These are phyloP conservation scores for Amanita rubescens DNA, from an alignment of 768 basidiomycete genomes.

Conservation along the genomic window DNA sequence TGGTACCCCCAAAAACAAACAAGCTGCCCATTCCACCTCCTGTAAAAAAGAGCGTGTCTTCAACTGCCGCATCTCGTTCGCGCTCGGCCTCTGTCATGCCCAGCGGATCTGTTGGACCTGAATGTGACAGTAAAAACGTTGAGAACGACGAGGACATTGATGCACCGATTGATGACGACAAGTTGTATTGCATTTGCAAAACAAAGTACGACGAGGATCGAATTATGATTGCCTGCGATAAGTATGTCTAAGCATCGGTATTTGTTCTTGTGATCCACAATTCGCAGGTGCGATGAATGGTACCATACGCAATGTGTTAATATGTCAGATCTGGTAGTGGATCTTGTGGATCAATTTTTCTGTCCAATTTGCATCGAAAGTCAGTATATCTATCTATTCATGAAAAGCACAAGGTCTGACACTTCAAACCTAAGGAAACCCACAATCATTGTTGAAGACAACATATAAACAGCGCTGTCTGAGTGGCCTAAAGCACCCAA, in stretches of 20 bases:
- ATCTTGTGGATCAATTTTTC: constrained; percentile 88
- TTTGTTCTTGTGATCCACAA: not conserved
- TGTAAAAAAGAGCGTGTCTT: constrained; percentile 4
- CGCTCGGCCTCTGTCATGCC: constrained; percentile 70
- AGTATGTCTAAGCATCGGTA: constrained; percentile 38
- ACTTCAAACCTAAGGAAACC: constrained; percentile 39
- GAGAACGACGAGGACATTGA: constrained; percentile 43
- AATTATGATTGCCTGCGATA: constrained; percentile 91
- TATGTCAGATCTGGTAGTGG: constrained; percentile 74
- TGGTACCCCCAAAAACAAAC: constrained; percentile 1
- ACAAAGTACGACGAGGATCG: constrained; percentile 81
- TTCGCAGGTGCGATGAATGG: constrained; percentile 83
- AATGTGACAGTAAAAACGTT: constrained; percentile 26
- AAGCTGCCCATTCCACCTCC: constrained; percentile 9
- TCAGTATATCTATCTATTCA: constrained; percentile 30
- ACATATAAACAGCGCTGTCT: constrained; percentile 78
- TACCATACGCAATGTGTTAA: constrained; percentile 83
- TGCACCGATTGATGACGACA: constrained; percentile 47
- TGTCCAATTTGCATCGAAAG: constrained; percentile 76
- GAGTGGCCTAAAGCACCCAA: constrained; percentile 56
- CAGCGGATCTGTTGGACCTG: constrained; percentile 29
- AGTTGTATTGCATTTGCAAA: constrained; percentile 85
- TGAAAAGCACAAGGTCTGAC: not conserved
- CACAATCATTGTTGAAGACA: constrained; percentile 52
- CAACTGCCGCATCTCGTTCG: constrained; percentile 37